Percentiles rank a stretch among this genome's conserved stretches.
Evolutionary conservation across 345 rosid species (phyloP).

Genomic region (Pugionium dolabratum): DNA sequence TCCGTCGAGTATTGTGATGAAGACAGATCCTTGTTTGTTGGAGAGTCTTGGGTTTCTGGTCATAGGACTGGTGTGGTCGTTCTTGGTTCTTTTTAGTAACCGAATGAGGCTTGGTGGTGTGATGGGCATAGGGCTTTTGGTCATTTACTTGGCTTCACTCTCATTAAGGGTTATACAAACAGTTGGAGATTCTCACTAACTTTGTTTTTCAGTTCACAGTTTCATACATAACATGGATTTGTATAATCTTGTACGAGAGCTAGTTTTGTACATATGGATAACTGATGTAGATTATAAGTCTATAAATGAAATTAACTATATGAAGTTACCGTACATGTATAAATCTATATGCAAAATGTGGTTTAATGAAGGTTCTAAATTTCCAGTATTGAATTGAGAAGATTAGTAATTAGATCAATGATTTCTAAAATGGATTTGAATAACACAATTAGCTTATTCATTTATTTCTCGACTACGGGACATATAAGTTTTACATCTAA

Average conservation of each 20-base stretch:
- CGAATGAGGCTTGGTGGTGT: conserved; percentile 63
- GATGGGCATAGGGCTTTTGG: conserved; percentile 73
- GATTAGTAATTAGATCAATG: background rate
- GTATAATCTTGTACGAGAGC: conserved; percentile 17
- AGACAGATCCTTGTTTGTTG: conserved; percentile 58
- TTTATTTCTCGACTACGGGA: background rate
- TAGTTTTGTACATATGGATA: conserved; percentile 1
- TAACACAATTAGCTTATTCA: too few relatives aligned
- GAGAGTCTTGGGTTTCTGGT: conserved; percentile 74
- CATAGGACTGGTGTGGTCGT: conserved; percentile 77
- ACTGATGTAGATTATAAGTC: conserved; percentile 6
- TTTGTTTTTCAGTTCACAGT: conserved; percentile 12
- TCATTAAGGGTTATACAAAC: conserved; percentile 52
- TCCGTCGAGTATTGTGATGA: conserved; percentile 58
- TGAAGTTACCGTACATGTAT: background rate
- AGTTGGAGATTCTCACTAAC: conserved; percentile 37
- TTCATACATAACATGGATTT: conserved; percentile 9
- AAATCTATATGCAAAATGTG: background rate
- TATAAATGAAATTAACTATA: background rate
- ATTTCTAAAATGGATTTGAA: too few relatives aligned
- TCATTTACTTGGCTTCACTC: conserved; percentile 72
- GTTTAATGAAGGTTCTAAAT: background rate
- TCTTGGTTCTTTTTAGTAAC: conserved; percentile 70
- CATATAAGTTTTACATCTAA: conserved; percentile 3
- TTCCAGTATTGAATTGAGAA: background rate